Conservation (phyloP, 2,329 filamentous ascomycete species). For the Xenoacremonium recifei region DNA sequence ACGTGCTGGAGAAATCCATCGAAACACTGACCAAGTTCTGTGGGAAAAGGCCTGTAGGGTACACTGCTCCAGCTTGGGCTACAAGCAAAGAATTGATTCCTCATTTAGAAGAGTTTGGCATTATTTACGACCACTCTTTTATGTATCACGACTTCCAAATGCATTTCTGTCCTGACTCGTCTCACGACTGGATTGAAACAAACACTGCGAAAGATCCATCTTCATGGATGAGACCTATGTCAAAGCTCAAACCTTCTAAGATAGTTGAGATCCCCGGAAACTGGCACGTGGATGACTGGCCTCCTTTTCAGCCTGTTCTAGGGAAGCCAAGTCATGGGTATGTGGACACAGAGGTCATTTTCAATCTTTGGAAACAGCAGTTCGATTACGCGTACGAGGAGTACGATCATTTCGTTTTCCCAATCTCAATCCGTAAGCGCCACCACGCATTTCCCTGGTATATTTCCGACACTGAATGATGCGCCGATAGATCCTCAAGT, state of each 20-base stretch:
- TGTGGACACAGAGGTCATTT: neutral
- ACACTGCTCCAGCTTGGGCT: neutral
- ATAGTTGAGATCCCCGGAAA: neutral
- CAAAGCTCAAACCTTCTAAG: neutral
- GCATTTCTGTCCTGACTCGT: neutral
- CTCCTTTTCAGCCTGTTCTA: neutral
- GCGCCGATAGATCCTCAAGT: neutral
- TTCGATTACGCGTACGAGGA: neutral
- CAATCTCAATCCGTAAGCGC: neutral
- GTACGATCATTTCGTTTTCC: neutral
- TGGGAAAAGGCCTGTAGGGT: neutral
- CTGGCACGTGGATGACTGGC: neutral
- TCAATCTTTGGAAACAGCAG: neutral
- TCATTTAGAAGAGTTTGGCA: neutral
- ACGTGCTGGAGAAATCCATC: neutral
- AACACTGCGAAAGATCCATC: neutral
- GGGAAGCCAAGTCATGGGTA: neutral
- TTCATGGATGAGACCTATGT: neutral
- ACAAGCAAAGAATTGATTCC: neutral
- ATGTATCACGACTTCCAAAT: neutral
- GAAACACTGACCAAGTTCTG: neutral
- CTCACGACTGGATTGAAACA: neutral
- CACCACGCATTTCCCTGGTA: no score
- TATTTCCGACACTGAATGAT: no score
- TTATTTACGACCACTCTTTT: neutral